These are phyloP conservation scores for Stromatinia cepivora DNA, from an alignment of 2,329 filamentous ascomycete species.

Conservation along the genomic window DNA sequence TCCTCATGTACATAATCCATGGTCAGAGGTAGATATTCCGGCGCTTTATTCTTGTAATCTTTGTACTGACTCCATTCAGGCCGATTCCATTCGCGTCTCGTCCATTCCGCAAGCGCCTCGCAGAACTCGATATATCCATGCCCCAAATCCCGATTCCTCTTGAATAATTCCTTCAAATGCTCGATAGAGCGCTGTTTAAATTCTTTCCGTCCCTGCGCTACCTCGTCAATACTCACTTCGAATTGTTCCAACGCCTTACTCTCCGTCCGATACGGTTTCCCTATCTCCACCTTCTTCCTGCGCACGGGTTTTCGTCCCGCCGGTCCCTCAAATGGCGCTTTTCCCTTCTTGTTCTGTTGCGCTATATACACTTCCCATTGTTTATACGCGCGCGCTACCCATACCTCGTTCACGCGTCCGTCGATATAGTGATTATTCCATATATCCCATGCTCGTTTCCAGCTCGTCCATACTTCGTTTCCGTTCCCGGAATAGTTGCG, in stretches of 20 bases:
- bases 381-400: slow-evolving; percentile 29
- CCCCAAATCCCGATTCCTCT: not conserved
- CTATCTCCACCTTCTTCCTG: slow-evolving; percentile 7
- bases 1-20: not conserved
- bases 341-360: slow-evolving; percentile 23
- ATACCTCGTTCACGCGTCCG: slow-evolving; percentile 32
- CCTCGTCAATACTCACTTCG: not conserved
- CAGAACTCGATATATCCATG: slow-evolving; percentile 12
- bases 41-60: slow-evolving; percentile 5
- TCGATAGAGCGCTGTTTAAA: not conserved
- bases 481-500: slow-evolving; percentile 21
- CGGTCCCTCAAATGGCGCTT: not conserved
- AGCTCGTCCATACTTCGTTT: slow-evolving; percentile 35
- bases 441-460: slow-evolving; percentile 40
- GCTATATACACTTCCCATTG: slow-evolving; percentile 19
- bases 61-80: not conserved
- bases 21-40: not conserved
- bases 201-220: not conserved
- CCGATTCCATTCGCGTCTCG: not conserved
- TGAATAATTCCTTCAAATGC: not conserved
- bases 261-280: not conserved
- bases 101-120: not conserved
- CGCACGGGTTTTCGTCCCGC: not conserved
- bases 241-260: slow-evolving; percentile 6
- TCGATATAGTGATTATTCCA: slow-evolving; percentile 39